Evolutionary conservation across 768 basidiomycete genomes (phyloP), one percentile per base, ranked within the genome.

Genomic region (Phallus indusiatus): DNA sequence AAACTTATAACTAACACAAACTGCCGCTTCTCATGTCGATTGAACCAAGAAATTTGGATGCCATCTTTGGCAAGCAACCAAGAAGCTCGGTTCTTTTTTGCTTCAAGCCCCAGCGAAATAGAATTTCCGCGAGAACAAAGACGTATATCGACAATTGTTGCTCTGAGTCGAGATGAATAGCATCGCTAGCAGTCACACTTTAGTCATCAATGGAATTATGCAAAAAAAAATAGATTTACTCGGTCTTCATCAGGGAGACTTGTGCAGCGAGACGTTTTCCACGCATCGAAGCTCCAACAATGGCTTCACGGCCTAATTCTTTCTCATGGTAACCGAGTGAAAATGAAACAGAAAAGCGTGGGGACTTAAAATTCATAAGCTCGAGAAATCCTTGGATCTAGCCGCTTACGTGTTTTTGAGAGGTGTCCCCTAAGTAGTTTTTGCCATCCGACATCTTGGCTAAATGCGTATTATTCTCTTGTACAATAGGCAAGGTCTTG

Each of bases 71-170:
- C 20, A 85, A 76, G n/a, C 80, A 75, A 62, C 88, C 88, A 59
- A 92, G 71, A 1, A 93, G 75, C 63, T 90, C 88, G 17, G 84
- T 70, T 2, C 90, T 81, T 67, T 90, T 87, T 46, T 82, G 76
- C 64, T 80, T 73, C 55, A 90, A 68, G 62, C 81, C 73, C 92
- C 91, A 94, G 48, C 83, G 73, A 63, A 82, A 81, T 21, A 94
- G 73, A 62, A 86, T 72, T 58, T 93, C 88, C 6, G 87, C 86
- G 66, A 93, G 94, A 1, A 77, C 75, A 47, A 82, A 71, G 20
- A 92, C 74, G 68, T 93, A 88, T 50, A 61, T 61, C 7, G 64
- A 74, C 54, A 80, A 66, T 9, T 70, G 64, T 2, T 67, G 62
- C 34, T 75, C 67, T 49, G 80, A 74, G 21, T 61, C 47, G 14